A percentile compares a stretch with the other conserved stretches of the same genome.
Conservation (phyloP, 441 rosid species). For the Isatis lusitanica region DNA sequence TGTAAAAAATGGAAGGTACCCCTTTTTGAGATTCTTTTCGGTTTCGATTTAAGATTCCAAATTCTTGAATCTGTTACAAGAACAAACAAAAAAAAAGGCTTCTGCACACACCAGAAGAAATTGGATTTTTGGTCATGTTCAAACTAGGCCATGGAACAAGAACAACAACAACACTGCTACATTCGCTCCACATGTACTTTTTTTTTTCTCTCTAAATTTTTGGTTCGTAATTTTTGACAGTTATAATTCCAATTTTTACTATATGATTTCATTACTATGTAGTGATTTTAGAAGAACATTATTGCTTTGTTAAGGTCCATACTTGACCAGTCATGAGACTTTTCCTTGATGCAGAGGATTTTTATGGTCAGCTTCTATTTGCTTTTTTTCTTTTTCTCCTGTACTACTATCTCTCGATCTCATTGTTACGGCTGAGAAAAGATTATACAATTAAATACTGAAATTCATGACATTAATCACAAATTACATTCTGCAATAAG, state of each 20-base stretch:
- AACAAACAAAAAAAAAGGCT: background rate
- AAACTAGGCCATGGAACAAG: constrained; percentile 23
- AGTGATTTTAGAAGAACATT: constrained; percentile 12
- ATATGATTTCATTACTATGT: constrained; percentile 10
- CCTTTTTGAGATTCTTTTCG: constrained; percentile 26
- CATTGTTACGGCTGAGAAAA: background rate
- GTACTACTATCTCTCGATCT: background rate
- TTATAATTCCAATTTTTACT: background rate
- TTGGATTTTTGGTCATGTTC: constrained; percentile 26
- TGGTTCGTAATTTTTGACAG: constrained; percentile 22
- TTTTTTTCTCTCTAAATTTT: background rate
- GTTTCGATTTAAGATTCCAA: constrained; percentile 14
- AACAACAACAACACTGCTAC: constrained; percentile 18
- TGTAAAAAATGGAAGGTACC: constrained; percentile 30
- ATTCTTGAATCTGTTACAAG: constrained; percentile 19
- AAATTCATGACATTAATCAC: background rate
- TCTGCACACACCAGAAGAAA: constrained; percentile 11
- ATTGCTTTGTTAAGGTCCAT: constrained; percentile 22
- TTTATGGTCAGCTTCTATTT: background rate
- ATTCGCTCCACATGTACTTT: constrained; percentile 29
- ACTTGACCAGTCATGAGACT: constrained; percentile 11
- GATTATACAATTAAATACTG: background rate
- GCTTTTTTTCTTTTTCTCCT: background rate
- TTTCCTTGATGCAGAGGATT: constrained; percentile 5
- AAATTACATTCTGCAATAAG: too few relatives aligned